Percentiles rank a stretch among this genome's conserved stretches.
Evolutionary conservation across 2,329 filamentous ascomycete genomes (phyloP).

Genomic region (Zymoseptoria tritici): DNA sequence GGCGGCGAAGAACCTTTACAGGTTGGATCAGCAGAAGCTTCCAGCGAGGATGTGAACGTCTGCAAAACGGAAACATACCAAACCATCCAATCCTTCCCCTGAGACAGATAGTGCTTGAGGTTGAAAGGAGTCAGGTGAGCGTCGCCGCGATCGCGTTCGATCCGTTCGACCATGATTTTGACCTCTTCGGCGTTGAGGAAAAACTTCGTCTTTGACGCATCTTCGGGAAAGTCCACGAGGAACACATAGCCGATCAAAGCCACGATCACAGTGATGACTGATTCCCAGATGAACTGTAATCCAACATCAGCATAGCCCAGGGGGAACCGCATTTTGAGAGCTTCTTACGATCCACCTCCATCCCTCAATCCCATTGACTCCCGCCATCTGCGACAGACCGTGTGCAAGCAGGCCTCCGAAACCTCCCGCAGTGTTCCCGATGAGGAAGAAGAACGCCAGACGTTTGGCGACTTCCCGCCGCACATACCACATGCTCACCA

Average conservation of each 20-base stretch:
- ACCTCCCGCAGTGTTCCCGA: constrained; percentile 32
- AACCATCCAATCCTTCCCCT: constrained; percentile 7
- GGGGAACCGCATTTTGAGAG: neutral
- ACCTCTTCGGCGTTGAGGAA: constrained; percentile 8
- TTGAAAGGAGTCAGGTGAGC: constrained; percentile 6
- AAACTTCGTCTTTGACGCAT: constrained; percentile 8
- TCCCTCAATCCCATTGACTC: constrained; percentile 52
- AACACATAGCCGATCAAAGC: constrained; percentile 34
- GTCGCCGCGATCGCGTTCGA: constrained; percentile 9
- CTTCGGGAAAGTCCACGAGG: constrained; percentile 27
- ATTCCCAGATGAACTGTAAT: constrained; percentile 8
- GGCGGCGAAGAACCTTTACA: neutral
- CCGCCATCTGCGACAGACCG: constrained; percentile 64
- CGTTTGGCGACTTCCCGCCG: constrained; percentile 4
- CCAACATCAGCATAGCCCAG: neutral
- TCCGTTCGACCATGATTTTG: constrained; percentile 8
- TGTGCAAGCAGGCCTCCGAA: constrained; percentile 31
- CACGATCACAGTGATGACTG: constrained; percentile 18
- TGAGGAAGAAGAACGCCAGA: constrained; percentile 2
- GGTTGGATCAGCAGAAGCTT: neutral
- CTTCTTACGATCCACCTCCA: constrained; percentile 63
- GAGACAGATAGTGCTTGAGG: constrained; percentile 4
- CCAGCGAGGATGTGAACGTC: neutral
- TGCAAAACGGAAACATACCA: neutral
- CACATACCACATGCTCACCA: constrained; percentile 1